Evolutionary conservation across 2,329 filamentous ascomycete genomes (phyloP), one percentile per base, ranked within the genome.

Genomic region (Colletotrichum brevisporum): DNA sequence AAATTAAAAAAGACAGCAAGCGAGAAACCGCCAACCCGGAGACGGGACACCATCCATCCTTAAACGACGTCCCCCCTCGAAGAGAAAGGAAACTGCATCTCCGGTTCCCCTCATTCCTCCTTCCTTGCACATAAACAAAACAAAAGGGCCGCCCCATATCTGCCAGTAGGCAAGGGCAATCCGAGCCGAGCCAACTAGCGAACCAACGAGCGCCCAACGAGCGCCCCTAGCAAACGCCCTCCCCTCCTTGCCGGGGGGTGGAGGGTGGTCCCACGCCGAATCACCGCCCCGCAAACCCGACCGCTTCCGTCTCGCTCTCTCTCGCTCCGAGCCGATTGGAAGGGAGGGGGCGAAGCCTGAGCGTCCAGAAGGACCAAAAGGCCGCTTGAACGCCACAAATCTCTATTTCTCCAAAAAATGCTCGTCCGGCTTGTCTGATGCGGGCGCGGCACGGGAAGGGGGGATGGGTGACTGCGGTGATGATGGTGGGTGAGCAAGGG

Each of bases 161-260:
- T 43, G 13, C 16, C 41, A 43, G 41, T 10, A 36, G 16, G 15
- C 45, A 48, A 57, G 39, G 41, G 41, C 15, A 57, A 57, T 24
- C 15, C 41, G 41, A 57, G 41, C 54, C 54, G 41, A 57, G 54
- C 39, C 39, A 43, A 16, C 21, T 47, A 26, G 31, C 36, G 54
- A 18, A 39, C 39, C 54, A 56, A 56, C 39, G 54, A 27, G 39
- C 15, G 39, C 12, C 45, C 5, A 10, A 48, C n/a, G 18, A 26
- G 47, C 48, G 41, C 24, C 15, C 16, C n/a, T 47, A n/a, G 5
- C 54, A 36, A 36, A 36, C 31, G 31, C 31, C 31, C 10, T 10
- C 9, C 10, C 31, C 31, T 36, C 21, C 21, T 24, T 24, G 21
- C 4, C 4, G 21, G 21, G 21, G 21, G 31, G 8, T 2, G 31